A percentile compares a stretch with the other conserved stretches of the same genome.
phyloP scores from a whole-genome alignment of 257 asterid genomes.

The Plantago major region DNA sequence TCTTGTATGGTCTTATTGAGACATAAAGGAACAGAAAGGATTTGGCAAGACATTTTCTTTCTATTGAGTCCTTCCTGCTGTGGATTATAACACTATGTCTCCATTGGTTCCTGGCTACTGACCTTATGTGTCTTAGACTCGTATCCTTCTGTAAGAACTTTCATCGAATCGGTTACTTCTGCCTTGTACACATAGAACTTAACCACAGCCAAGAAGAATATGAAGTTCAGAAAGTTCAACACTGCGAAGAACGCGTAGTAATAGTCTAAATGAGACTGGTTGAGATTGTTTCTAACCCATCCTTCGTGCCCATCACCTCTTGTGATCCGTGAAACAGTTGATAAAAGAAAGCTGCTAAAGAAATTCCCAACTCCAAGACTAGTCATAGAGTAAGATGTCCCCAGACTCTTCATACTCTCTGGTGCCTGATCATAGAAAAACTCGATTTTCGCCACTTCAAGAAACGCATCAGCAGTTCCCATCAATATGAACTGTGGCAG shows the following conservation, averaged over 20 bases:
- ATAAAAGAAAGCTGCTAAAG: constrained; percentile 59
- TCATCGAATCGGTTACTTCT: constrained; percentile 71
- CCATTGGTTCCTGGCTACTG: constrained; percentile 16
- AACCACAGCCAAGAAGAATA: constrained; percentile 43
- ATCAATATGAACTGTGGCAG: constrained; percentile 72
- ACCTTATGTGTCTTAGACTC: constrained; percentile 24
- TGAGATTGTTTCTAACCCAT: constrained; percentile 74
- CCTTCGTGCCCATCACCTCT: constrained; percentile 42
- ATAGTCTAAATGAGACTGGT: constrained; percentile 69
- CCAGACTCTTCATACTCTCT: constrained; percentile 82
- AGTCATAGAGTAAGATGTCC: constrained; percentile 65
- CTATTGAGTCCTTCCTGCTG: background rate
- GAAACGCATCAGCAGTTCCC: constrained; percentile 82
- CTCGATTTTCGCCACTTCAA: constrained; percentile 70
- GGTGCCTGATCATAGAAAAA: constrained; percentile 93
- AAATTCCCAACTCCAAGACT: constrained; percentile 67
- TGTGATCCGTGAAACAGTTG: constrained; percentile 51
- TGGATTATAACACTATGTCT: background rate
- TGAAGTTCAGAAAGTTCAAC: constrained; percentile 46
- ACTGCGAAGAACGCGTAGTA: constrained; percentile 59
- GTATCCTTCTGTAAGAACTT: constrained; percentile 45
- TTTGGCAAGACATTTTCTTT: background rate
- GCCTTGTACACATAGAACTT: constrained; percentile 69
- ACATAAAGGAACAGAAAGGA: background rate
- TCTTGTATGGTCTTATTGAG: no score